Base-by-base conservation (phyloP, 2,329 filamentous ascomycete genomes). In the Nigrospora osmanthi region DNA sequence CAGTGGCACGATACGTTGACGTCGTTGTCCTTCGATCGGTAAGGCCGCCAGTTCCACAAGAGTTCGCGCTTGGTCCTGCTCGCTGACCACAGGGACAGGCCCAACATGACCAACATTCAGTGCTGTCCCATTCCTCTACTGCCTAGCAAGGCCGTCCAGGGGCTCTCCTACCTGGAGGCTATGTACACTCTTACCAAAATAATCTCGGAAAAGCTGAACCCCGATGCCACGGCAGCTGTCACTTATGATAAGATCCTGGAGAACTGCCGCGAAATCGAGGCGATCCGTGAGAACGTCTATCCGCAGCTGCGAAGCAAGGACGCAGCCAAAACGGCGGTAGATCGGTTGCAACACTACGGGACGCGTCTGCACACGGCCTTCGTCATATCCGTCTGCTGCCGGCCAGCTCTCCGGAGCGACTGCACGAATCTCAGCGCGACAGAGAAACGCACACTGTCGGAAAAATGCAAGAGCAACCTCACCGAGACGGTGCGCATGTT, bases 401-500 rank as follows among this genome's bases (percentile, higher is more conserved):
- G 80, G 1, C 80, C 80, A 0, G 78, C 80, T 1, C 69, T 84
- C 28, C 71, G 77, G 23, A 68, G 78, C 35, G 72, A 78, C 39
- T 75, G 70, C 51, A 64, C 66, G 11, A 59, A 56, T n/a, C 68
- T 83, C 35, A 70, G 72, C 4, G 54, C 66, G 0, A 55, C 66
- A 1, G 78, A 84, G 52, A 80, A 79, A 53, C 68, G 68, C 38
- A 61, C 70, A 1, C 64, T 84, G 1, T 75, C 76, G 2, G 71
- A 76, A 28, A 72, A 73, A 46, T 84, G 80, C 66, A 81, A 81
- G 56, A 62, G 67, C 14, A 83, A 82, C 54, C 65, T 84, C 23
- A 77, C 77, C 6, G 79, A 83, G 56, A 83, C 80, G 12, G 80
- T 84, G 11, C 73, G 78, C 35, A 84, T 83, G 80, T 84, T 83